Conservation (phyloP, 257 asterid genomes). For the Thymus mandschuricus region DNA sequence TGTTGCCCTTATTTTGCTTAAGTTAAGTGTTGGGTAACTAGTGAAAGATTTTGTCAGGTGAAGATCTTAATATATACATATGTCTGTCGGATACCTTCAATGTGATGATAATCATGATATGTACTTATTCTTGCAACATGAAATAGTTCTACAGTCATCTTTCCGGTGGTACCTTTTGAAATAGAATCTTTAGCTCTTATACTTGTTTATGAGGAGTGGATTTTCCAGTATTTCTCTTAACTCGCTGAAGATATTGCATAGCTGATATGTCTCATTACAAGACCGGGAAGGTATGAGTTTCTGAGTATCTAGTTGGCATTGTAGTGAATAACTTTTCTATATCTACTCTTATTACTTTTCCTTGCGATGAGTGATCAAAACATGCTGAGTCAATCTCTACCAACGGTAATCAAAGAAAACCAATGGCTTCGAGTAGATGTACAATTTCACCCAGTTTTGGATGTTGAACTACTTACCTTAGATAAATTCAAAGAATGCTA, state of each 20-base stretch:
- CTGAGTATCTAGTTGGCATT: conserved; percentile 9
- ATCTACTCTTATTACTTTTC: neutral
- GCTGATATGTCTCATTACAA: conserved; percentile 98
- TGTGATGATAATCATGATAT: conserved; percentile 20
- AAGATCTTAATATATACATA: neutral
- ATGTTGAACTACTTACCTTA: conserved; percentile 14
- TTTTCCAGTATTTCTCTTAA: conserved; percentile 37
- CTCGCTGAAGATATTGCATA: conserved; percentile 78
- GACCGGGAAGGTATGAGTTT: conserved; percentile 77
- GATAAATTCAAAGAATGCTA: conserved; percentile 19
- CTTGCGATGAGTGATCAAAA: neutral
- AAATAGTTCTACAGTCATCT: conserved; percentile 2
- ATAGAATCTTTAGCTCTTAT: conserved; percentile 21
- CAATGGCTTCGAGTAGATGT: conserved; percentile 16
- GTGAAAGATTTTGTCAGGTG: conserved; percentile 7
- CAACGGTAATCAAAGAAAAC: conserved; percentile 7
- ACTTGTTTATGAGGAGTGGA: neutral
- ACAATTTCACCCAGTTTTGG: neutral
- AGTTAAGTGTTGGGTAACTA: conserved; percentile 6
- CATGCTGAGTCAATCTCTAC: neutral
- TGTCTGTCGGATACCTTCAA: neutral
- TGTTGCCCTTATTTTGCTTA: neutral
- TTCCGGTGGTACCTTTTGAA: conserved; percentile 15
- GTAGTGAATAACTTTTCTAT: neutral
- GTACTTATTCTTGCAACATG: neutral